Evolutionary conservation across 1,139 yeast species (phyloP).

Genomic region (Meyerozyma carpophila): DNA sequence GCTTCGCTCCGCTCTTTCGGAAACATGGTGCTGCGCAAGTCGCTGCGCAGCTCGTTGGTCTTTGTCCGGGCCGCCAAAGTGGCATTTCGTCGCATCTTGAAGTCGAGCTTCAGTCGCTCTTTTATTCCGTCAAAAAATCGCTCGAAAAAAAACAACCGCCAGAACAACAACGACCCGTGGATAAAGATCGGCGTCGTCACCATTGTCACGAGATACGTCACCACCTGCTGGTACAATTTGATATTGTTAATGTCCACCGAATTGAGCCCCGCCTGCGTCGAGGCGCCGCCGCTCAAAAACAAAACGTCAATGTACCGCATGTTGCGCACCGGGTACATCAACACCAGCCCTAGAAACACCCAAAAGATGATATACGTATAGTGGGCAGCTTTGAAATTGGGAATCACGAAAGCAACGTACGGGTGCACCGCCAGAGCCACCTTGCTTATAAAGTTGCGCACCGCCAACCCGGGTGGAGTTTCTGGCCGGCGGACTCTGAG

Average conservation of each 20-base stretch:
- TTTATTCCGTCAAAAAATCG: conserved; percentile 80
- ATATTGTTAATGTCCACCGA: conserved; percentile 63
- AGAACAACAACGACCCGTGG: conserved; percentile 70
- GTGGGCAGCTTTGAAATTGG: conserved; percentile 77
- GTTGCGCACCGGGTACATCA: conserved; percentile 70
- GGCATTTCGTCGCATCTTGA: conserved; percentile 73
- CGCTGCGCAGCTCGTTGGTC: conserved; percentile 14
- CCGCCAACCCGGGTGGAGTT: conserved; percentile 12
- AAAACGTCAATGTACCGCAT: conserved; percentile 71
- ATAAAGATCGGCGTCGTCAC: conserved; percentile 86
- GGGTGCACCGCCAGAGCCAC: conserved; percentile 32
- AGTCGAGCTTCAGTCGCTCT: conserved; percentile 65
- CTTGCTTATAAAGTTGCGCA: conserved; percentile 21
- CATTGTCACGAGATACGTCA: conserved; percentile 53
- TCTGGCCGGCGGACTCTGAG: background rate
- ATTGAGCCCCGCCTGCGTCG: conserved; percentile 91
- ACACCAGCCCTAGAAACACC: conserved; percentile 61
- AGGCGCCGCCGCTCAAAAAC: conserved; percentile 68
- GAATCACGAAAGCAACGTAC: conserved; percentile 46
- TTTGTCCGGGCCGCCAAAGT: conserved; percentile 59
- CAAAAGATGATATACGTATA: conserved; percentile 55
- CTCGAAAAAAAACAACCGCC: conserved; percentile 89
- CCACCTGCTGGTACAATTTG: conserved; percentile 71
- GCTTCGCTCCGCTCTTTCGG: too few relatives aligned
- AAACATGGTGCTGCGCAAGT: too few relatives aligned